A percentile compares a stretch with the other conserved stretches of the same genome.
phyloP scores from a whole-genome alignment of 371 early-diverging fungal genomes.

The Parasitella parasitica region DNA sequence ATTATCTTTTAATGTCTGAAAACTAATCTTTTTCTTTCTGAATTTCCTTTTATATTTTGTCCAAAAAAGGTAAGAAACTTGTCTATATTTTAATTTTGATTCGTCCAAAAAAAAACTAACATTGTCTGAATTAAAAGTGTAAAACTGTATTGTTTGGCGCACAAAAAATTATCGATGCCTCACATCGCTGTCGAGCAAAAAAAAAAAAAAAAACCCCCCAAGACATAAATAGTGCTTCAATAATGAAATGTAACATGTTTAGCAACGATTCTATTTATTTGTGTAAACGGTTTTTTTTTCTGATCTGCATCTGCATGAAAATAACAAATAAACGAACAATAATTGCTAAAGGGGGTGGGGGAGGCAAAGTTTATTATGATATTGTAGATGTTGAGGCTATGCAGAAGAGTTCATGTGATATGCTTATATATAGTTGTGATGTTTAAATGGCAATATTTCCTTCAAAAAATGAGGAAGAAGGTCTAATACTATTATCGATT shows the following conservation, averaged over 20 bases:
- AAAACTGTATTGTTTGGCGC: neutral
- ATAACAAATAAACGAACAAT: neutral
- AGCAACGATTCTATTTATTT: neutral
- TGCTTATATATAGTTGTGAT: neutral
- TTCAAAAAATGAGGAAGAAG: conserved; percentile 11
- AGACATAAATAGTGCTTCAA: too few relatives aligned
- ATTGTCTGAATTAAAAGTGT: too few relatives aligned
- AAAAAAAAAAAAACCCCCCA: too few relatives aligned
- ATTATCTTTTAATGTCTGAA: too few relatives aligned
- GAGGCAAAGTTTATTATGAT: neutral
- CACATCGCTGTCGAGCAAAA: neutral
- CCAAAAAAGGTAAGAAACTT: too few relatives aligned
- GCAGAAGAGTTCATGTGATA: neutral
- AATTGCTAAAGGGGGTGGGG: neutral
- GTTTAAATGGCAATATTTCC: conserved; percentile 7
- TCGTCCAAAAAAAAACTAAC: too few relatives aligned
- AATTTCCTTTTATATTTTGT: too few relatives aligned
- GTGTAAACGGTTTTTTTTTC: neutral
- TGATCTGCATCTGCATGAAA: neutral
- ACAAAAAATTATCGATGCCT: neutral
- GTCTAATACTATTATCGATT: conserved; percentile 20
- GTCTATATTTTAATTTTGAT: too few relatives aligned
- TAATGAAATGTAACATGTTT: neutral
- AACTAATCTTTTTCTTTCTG: too few relatives aligned
- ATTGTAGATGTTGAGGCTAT: neutral